Conservation (phyloP, 768 basidiomycete species). For the Termitomyces bulborhizus region DNA sequence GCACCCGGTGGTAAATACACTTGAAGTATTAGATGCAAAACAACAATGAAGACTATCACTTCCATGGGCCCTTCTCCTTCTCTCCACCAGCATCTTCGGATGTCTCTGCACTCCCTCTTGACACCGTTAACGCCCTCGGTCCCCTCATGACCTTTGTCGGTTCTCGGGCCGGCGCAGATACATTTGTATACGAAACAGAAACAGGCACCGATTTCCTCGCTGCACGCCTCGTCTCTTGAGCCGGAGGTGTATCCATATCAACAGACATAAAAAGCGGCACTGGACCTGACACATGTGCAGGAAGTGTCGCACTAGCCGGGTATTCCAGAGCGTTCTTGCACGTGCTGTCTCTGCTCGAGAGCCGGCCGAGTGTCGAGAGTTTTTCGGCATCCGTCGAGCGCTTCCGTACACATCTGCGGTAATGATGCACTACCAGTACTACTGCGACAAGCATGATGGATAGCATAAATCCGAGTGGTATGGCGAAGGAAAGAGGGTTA, state of each 20-base stretch:
- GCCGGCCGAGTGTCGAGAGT: slow-evolving; percentile 10
- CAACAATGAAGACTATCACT: not conserved
- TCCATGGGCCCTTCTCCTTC: not conserved
- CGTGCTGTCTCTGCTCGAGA: slow-evolving; percentile 10
- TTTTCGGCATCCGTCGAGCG: slow-evolving; percentile 15
- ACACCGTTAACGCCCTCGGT: slow-evolving; percentile 6
- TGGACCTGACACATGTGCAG: slow-evolving; percentile 10
- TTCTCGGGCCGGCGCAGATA: not conserved
- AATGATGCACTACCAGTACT: slow-evolving; percentile 21
- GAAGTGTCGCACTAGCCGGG: slow-evolving; percentile 14
- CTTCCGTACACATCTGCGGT: slow-evolving; percentile 18
- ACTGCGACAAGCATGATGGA: slow-evolving; percentile 24
- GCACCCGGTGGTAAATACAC: not conserved
- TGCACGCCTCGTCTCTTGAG: slow-evolving; percentile 6
- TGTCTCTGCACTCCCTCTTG: not conserved
- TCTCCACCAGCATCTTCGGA: not conserved
- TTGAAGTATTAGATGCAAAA: not conserved
- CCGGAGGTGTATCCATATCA: slow-evolving; percentile 2
- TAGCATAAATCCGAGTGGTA: slow-evolving; percentile 27
- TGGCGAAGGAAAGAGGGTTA: slow-evolving; percentile 24
- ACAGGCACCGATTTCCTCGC: slow-evolving; percentile 6
- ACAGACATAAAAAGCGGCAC: slow-evolving; percentile 17
- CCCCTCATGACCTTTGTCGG: not conserved
- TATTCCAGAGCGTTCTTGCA: slow-evolving; percentile 15
- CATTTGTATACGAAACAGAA: slow-evolving; percentile 7